Base-by-base conservation (phyloP, 1,284 basidiomycete species). In the Ganoderma sp. region DNA sequence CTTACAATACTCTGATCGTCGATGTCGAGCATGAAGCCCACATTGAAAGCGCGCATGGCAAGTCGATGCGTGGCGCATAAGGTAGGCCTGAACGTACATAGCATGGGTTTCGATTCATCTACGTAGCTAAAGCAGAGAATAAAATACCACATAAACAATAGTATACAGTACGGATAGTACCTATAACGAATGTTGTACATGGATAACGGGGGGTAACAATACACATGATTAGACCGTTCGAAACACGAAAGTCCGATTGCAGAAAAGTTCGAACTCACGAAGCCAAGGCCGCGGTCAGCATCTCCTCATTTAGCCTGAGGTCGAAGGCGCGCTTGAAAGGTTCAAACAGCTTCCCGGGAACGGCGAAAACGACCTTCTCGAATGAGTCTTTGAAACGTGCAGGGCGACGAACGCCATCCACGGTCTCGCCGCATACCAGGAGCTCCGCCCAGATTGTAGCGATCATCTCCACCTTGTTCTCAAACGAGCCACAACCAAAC, bases 391-490 rank as follows among this genome's bases (percentile, higher is more conserved):
- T 80, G 74, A 84, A 85, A 64, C 78, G 75, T 54, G 81, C 79
- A 58, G 63, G 72, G 34, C 68, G 69, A 57, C 65, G 67, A 22
- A 66, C 63, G 61, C 76, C 75, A 9, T 67, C 70, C 42, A 75
- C 73, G 10, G 67, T 63, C 22, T 76, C 76, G n/a, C 83, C 82
- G 43, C 80, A 83, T 8, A 81, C 80, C 28, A 87, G 76, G 1
- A 87, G 74, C 75, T 87, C 85, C 17, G 86, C 87, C 88, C 89
- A 91, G 17, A 89, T 80, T 60, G 77, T 76, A 2, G 88, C 89
- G 43, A 91, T 82, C 66, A 81, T 79, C 62, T 81, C 82, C 52
- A 84, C 79, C 19, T 72, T 79, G 70, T 86, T 86, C 75, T 82
- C 75, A 68, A 73, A 79, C 1, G 80, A 79, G 61, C 83, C 81